Base-by-base conservation (phyloP, 2,329 filamentous ascomycete genomes). In the Herpotrichia juniperi region DNA sequence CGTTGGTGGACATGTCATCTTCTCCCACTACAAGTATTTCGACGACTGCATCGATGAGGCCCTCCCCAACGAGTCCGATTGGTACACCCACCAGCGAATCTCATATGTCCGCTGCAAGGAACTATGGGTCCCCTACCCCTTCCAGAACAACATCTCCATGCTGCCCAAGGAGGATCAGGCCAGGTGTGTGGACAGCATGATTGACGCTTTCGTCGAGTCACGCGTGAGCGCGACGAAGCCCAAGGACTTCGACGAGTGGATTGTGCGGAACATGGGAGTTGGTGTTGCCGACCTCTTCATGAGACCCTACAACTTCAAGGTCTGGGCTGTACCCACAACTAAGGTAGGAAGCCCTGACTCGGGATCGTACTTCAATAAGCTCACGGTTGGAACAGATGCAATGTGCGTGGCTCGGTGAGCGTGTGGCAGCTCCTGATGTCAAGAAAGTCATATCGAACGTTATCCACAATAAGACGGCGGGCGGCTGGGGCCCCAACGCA, bases 1-100 rank as follows among this genome's bases (percentile, higher is more conserved):
- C 79, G 94, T 99, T 68, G 93, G 93, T 75, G 93, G 93, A 68
- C 93, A 97, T 79, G 93, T 97, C 79, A 97, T 97, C 81, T 97
- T 97, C 85, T 97, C 93, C 67, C 93, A 97, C 86, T 99, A 99
- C 89, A 97, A 97, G 82, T 99, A 99, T 87, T 99, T 99, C 76
- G 94, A 99, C 80, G 94, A 99, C 83, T 96, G 91, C 82, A 88
- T 99, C 74, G 86, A 97, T 76, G 94, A 99, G 83, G 94, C 94
- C 47, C 87, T 99, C 35, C 94, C 94, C 69, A 91, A 91, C 72
- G 86, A 92, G 53, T 88, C 91, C 54, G 94, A 99, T 81, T 99
- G 94, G 94, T 97, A 89, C 80, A 91, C 87, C 62, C 94, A 99
- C 82, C 89, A 99, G 83, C 93, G 94, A 74, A 94, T 99, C 79